phyloP scores from a whole-genome alignment of 2,329 filamentous ascomycete species.

The Cercospora janseana region DNA sequence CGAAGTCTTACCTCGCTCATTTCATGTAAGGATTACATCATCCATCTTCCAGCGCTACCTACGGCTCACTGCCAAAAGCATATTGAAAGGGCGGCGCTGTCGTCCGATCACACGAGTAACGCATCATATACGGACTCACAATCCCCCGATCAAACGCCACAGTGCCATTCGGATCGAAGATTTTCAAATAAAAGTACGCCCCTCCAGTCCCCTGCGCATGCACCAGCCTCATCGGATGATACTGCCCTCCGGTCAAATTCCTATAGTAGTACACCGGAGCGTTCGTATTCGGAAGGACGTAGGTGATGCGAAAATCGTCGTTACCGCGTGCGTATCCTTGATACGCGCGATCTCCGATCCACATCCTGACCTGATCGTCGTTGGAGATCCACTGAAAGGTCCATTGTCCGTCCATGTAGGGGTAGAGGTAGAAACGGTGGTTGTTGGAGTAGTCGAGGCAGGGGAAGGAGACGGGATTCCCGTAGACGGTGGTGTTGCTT shows the following conservation, averaged over 20 bases:
- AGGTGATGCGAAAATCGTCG: not conserved
- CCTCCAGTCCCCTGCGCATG: constrained; percentile 12
- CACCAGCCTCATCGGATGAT: constrained; percentile 14
- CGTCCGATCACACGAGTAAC: constrained; percentile 14
- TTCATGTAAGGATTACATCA: no score
- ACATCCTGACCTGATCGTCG: constrained; percentile 14
- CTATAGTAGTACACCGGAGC: not conserved
- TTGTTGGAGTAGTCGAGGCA: constrained; percentile 12
- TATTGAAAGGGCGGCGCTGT: no score
- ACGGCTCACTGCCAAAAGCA: no score
- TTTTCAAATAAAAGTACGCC: not conserved
- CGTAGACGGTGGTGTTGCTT: constrained; percentile 1
- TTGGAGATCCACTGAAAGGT: not conserved
- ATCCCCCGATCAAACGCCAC: not conserved
- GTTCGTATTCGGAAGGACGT: not conserved
- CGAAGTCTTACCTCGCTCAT: no score
- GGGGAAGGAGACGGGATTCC: not conserved
- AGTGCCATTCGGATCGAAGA: constrained; percentile 12
- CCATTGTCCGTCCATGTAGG: constrained; percentile 12
- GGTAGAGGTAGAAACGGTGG: constrained; percentile 15
- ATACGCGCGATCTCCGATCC: constrained; percentile 10
- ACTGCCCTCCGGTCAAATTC: constrained; percentile 6
- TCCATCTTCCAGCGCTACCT: no score
- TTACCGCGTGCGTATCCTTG: constrained; percentile 15
- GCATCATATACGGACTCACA: constrained; percentile 13